Conservation (phyloP, 192 early-diverging fungal species). For the Coemansia sp. region DNA sequence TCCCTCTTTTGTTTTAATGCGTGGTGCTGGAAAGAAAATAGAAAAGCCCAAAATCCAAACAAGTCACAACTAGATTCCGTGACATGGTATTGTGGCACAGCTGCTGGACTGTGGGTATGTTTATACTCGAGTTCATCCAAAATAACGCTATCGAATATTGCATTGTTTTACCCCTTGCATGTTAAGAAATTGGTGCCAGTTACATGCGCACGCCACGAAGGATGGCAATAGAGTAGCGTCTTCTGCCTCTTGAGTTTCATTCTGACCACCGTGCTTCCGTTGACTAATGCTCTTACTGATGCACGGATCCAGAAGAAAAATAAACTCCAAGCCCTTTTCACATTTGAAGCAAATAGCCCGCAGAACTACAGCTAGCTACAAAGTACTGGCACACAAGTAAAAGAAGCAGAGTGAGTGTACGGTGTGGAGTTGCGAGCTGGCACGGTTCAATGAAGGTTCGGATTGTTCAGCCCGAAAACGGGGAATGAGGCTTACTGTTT, state of each 20-base stretch:
- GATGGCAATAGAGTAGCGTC: constrained; percentile 3
- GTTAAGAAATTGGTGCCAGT: not conserved
- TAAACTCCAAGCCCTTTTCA: not conserved
- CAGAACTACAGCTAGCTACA: not conserved
- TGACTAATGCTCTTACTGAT: too few species aligned
- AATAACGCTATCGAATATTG: not conserved
- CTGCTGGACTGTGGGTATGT: not conserved
- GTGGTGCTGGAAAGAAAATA: not conserved
- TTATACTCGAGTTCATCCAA: not conserved
- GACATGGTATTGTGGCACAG: constrained; percentile 2
- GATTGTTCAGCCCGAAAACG: constrained; percentile 10
- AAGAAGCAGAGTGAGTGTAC: too few species aligned
- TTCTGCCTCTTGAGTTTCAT: not conserved
- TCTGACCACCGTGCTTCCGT: too few species aligned
- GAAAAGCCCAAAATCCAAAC: too few species aligned
- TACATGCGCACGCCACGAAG: constrained; percentile 5
- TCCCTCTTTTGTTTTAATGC: not conserved
- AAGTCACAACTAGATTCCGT: not conserved
- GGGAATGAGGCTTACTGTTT: constrained; percentile 28
- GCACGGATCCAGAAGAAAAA: not conserved
- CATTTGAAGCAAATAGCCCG: not conserved
- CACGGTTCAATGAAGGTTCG: not conserved
- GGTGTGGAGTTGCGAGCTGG: not conserved
- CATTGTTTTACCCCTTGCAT: constrained; percentile 3
- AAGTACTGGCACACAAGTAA: not conserved